Percentiles rank a stretch among this genome's conserved stretches.
phyloP scores from a whole-genome alignment of 2,329 filamentous ascomycete species.

The Xylariaceae sp. region DNA sequence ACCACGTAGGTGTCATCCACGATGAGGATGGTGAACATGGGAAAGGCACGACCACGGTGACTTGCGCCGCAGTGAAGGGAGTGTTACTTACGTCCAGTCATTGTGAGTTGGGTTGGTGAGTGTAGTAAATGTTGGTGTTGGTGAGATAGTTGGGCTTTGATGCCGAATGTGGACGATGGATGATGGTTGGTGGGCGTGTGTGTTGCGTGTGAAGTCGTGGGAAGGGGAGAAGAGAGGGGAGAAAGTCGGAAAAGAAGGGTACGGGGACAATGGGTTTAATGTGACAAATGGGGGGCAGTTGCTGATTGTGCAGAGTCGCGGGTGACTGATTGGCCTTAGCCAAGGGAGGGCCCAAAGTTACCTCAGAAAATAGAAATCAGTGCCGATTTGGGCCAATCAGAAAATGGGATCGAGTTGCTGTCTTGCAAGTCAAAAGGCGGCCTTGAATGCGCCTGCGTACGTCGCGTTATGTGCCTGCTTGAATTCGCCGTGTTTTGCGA shows the following conservation, averaged over 20 bases:
- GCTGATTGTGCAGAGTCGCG: slow-evolving; percentile 27
- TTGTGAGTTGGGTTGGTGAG: slow-evolving; percentile 46
- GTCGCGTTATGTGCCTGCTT: slow-evolving; percentile 20
- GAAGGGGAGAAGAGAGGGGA: slow-evolving; percentile 21
- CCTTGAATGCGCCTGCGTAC: slow-evolving; percentile 18
- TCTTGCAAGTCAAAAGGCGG: slow-evolving; percentile 19
- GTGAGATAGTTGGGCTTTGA: slow-evolving; percentile 24
- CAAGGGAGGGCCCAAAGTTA: slow-evolving; percentile 10
- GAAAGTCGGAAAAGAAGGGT: slow-evolving; percentile 16
- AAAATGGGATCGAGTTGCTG: slow-evolving; percentile 19
- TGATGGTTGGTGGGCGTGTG: slow-evolving; percentile 25
- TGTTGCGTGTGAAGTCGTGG: slow-evolving; percentile 26
- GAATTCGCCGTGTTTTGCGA: slow-evolving; percentile 25
- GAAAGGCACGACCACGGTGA: slow-evolving; percentile 17
- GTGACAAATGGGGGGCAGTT: slow-evolving; percentile 27
- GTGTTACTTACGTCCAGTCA: slow-evolving; percentile 69
- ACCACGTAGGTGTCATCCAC: slow-evolving; percentile 24
- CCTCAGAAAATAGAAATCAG: slow-evolving; percentile 17
- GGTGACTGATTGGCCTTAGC: slow-evolving; percentile 4
- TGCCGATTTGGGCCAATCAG: slow-evolving; percentile 20
- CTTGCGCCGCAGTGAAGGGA: slow-evolving; percentile 7
- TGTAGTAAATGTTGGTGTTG: slow-evolving; percentile 26
- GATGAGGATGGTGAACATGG: slow-evolving; percentile 1
- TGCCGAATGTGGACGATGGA: slow-evolving; percentile 20
- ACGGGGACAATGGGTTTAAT: slow-evolving; percentile 17